These are phyloP conservation scores for Pseudofabraea citricarpa DNA, from an alignment of 2,329 filamentous ascomycete genomes.

Conservation along the genomic window DNA sequence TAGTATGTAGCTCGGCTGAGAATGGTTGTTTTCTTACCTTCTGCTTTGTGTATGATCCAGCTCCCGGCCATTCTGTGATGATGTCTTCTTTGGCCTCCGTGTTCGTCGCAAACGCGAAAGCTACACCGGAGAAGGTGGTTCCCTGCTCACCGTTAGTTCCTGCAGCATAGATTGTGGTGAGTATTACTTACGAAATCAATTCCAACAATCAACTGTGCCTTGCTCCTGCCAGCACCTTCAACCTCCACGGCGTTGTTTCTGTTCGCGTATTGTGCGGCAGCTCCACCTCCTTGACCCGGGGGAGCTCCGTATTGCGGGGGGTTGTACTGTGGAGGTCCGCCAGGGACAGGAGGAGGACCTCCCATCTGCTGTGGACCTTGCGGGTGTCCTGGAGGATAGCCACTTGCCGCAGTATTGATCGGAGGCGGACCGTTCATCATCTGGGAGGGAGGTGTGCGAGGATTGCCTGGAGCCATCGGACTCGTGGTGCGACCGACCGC, in stretches of 20 bases:
- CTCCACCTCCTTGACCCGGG: conserved; percentile 17
- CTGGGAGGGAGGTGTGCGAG: conserved; percentile 28
- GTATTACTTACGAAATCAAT: conserved; percentile 88
- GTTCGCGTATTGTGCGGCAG: conserved; percentile 24
- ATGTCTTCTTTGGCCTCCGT: conserved; percentile 98
- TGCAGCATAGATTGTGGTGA: conserved; percentile 21
- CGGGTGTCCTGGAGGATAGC: conserved; percentile 50
- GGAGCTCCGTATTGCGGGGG: conserved; percentile 26
- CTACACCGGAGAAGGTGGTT: conserved; percentile 96
- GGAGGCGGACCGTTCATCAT: conserved; percentile 56
- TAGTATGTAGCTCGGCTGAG: conserved; percentile 9
- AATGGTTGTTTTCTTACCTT: conserved; percentile 57
- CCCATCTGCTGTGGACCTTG: conserved; percentile 36
- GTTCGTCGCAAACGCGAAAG: conserved; percentile 90
- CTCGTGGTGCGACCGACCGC: conserved; percentile 46
- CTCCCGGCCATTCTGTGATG: conserved; percentile 97
- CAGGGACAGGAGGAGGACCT: conserved; percentile 17
- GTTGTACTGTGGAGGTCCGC: conserved; percentile 25
- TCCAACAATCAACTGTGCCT: conserved; percentile 95
- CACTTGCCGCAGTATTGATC: conserved; percentile 60
- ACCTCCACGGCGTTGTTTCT: conserved; percentile 61
- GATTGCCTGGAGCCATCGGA: conserved; percentile 24
- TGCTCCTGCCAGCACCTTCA: conserved; percentile 82
- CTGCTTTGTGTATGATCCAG: conserved; percentile 96
- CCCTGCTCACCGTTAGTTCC: conserved; percentile 50